phyloP scores from a whole-genome alignment of 2,329 filamentous ascomycete genomes.

The Colletotrichum sp. region DNA sequence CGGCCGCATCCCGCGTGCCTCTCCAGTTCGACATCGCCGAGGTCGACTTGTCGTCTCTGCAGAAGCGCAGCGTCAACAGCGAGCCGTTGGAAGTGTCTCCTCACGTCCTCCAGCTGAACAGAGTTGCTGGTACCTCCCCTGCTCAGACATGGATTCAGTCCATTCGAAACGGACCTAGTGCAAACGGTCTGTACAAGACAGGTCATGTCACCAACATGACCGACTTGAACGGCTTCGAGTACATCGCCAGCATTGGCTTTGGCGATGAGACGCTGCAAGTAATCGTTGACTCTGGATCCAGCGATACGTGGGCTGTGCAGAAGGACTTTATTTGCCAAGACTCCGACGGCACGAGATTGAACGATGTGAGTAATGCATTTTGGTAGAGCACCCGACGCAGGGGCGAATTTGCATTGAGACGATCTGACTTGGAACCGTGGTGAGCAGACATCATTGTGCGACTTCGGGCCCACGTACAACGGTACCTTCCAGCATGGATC shows the following conservation, averaged over 20 bases:
- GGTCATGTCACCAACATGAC: not conserved
- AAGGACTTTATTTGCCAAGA: slow-evolving; percentile 39
- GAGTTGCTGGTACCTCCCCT: not conserved
- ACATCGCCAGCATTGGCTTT: slow-evolving; percentile 26
- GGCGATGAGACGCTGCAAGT: slow-evolving; percentile 37
- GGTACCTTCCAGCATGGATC: slow-evolving; percentile 35
- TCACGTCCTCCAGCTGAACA: not conserved
- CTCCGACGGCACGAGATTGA: not conserved
- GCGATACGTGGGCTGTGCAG: slow-evolving; percentile 49
- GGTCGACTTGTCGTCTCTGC: not conserved
- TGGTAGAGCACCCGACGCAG: not conserved
- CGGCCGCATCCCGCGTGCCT: not conserved
- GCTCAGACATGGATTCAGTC: not conserved
- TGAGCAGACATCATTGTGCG: slow-evolving; percentile 18
- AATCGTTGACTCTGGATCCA: slow-evolving; percentile 52
- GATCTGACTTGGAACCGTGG: not conserved
- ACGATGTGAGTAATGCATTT: not conserved
- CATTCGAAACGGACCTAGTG: not conserved
- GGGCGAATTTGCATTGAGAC: not conserved
- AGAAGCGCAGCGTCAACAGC: not conserved
- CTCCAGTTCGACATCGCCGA: not conserved
- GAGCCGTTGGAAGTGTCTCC: not conserved
- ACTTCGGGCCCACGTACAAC: slow-evolving; percentile 27
- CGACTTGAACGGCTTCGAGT: not conserved
- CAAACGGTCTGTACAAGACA: not conserved